Percentiles rank a stretch among this genome's conserved stretches.
Evolutionary conservation across 2,329 filamentous ascomycete genomes (phyloP).

Genomic region (Claviceps digitariae): DNA sequence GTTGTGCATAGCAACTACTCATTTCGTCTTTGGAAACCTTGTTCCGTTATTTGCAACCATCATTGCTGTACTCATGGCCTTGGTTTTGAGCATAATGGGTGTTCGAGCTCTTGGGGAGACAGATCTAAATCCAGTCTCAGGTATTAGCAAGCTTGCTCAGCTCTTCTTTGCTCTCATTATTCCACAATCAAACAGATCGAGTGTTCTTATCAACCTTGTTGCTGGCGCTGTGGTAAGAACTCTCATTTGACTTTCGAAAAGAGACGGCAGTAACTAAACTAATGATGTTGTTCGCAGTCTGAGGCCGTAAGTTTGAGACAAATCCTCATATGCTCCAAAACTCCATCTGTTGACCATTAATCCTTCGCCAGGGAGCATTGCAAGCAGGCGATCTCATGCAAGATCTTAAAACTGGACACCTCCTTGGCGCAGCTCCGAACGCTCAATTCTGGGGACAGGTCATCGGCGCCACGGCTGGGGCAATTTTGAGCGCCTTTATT

Average conservation of each 20-base stretch:
- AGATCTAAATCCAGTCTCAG: constrained; percentile 89
- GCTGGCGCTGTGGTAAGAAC: constrained; percentile 61
- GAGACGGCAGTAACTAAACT: background rate
- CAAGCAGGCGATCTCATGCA: constrained; percentile 96
- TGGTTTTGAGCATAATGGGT: constrained; percentile 64
- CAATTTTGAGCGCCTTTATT: constrained; percentile 71
- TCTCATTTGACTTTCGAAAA: background rate
- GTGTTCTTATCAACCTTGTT: constrained; percentile 88
- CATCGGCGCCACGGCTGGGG: constrained; percentile 76
- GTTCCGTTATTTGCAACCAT: constrained; percentile 67
- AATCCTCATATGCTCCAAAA: background rate
- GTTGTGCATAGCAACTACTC: constrained; percentile 70
- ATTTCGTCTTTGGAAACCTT: constrained; percentile 67
- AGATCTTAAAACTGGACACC: constrained; percentile 89
- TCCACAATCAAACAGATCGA: constrained; percentile 64
- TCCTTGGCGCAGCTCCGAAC: constrained; percentile 81
- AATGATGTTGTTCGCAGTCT: constrained; percentile 17
- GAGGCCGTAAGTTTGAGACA: constrained; percentile 21
- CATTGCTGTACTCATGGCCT: constrained; percentile 69
- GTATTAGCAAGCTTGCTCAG: constrained; percentile 93
- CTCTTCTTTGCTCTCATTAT: constrained; percentile 88
- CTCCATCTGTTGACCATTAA: background rate
- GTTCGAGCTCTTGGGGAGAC: constrained; percentile 63
- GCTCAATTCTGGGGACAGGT: constrained; percentile 96
- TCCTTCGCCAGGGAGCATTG: constrained; percentile 46